Evolutionary conservation across 2,329 filamentous ascomycete genomes (phyloP).

Genomic region (Aspergillus sp.): DNA sequence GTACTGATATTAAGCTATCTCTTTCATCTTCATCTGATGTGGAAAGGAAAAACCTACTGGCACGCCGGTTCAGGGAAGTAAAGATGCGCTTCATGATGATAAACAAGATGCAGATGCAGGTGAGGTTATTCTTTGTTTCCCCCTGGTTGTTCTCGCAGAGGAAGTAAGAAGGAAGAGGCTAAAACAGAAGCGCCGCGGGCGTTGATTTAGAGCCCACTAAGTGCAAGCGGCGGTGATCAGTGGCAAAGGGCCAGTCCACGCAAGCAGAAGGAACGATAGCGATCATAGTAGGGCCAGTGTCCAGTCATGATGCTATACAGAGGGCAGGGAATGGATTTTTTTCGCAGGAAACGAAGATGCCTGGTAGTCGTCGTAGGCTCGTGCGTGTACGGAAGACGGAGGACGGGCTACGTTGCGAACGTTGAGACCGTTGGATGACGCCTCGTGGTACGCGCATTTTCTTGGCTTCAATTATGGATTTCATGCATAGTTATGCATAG

Average conservation of each 20-base stretch:
- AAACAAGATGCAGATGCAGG: background rate
- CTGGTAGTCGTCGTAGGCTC: background rate
- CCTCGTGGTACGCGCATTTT: too few species aligned
- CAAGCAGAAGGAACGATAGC: background rate
- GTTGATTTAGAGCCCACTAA: background rate
- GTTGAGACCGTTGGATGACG: too few species aligned
- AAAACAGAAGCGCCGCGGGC: background rate
- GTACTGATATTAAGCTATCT: conserved; percentile 2
- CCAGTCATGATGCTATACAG: background rate
- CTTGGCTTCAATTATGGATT: background rate
- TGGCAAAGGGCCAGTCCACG: background rate
- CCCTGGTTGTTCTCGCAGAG: background rate
- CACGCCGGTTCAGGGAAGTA: conserved; percentile 23
- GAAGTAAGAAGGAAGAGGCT: background rate
- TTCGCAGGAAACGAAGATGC: background rate
- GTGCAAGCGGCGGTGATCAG: too few species aligned
- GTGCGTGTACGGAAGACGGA: background rate
- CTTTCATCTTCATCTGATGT: background rate
- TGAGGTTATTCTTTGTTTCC: background rate
- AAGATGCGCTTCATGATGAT: conserved; percentile 31
- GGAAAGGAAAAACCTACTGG: conserved; percentile 17
- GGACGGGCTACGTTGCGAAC: too few species aligned
- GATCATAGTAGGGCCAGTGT: background rate
- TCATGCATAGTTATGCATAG: background rate
- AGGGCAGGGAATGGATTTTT: background rate